A percentile compares a stretch with the other conserved stretches of the same genome.
Evolutionary conservation across 768 basidiomycete species (phyloP).

Genomic region (Sutorius australiensis): DNA sequence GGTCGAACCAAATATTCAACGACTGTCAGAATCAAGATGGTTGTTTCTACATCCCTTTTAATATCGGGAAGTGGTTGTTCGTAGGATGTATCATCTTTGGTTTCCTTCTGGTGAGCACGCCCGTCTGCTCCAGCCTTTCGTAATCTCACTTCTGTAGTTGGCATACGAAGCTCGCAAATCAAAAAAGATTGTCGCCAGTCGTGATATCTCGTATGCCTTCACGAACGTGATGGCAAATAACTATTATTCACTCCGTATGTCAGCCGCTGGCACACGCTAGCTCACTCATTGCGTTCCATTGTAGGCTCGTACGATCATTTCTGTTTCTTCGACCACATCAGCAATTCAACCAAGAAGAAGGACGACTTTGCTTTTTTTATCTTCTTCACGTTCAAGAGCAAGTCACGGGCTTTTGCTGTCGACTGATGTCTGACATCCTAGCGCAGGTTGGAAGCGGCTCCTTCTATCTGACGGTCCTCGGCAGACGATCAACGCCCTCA

Average conservation of each 20-base stretch:
- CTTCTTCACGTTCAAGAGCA: slow-evolving; percentile 99
- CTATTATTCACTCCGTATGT: slow-evolving; percentile 91
- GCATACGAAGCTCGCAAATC: slow-evolving; percentile 91
- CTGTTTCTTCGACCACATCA: slow-evolving; percentile 97
- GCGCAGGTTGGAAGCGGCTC: slow-evolving; percentile 79
- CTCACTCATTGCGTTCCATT: neutral
- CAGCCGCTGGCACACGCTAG: neutral
- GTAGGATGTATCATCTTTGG: slow-evolving; percentile 97
- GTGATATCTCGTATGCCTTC: slow-evolving; percentile 97
- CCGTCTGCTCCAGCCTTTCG: neutral
- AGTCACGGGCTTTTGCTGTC: slow-evolving; percentile 23
- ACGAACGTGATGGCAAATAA: slow-evolving; percentile 97
- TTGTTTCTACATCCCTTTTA: slow-evolving; percentile 85
- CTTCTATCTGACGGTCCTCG: slow-evolving; percentile 93
- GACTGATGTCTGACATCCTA: neutral
- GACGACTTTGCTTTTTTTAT: slow-evolving; percentile 99
- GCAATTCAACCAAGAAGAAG: slow-evolving; percentile 90
- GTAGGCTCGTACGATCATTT: slow-evolving; percentile 94
- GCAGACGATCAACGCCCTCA: slow-evolving; percentile 95
- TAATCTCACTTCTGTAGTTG: slow-evolving; percentile 45
- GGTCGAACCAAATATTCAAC: slow-evolving; percentile 89
- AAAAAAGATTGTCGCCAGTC: slow-evolving; percentile 89
- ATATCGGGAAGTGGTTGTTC: slow-evolving; percentile 92
- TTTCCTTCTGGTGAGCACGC: slow-evolving; percentile 75
- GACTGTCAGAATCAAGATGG: slow-evolving; percentile 60